A percentile compares a stretch with the other conserved stretches of the same genome.
Conservation (phyloP, 2,329 filamentous ascomycete species). For the Monosporascus ibericus region DNA sequence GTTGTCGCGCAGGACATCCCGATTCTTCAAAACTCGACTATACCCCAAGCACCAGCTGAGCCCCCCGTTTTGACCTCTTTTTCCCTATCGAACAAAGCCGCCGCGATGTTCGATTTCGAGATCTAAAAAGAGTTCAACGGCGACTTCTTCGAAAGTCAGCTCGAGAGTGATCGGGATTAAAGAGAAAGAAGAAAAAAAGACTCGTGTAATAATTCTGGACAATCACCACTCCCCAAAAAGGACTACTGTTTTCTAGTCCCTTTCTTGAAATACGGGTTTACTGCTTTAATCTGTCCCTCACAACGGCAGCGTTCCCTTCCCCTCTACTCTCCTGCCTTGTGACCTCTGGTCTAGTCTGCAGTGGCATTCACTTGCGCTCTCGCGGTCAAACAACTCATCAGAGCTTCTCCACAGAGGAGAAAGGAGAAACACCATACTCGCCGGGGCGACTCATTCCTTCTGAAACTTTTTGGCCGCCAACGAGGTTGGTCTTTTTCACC, state of each 20-base stretch:
- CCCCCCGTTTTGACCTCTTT: slow-evolving; percentile 31
- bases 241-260: neutral
- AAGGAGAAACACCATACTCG: slow-evolving; percentile 11
- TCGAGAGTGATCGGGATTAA: slow-evolving; percentile 25
- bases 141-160: slow-evolving; percentile 48
- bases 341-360: slow-evolving; percentile 25
- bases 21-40: slow-evolving; percentile 28
- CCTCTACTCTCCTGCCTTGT: slow-evolving; percentile 11
- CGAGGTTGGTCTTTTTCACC: neutral
- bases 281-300: slow-evolving; percentile 1
- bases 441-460: neutral
- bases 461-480: slow-evolving; percentile 8
- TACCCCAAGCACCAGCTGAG: slow-evolving; percentile 24
- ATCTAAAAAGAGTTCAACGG: slow-evolving; percentile 45
- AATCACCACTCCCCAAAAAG: slow-evolving; percentile 9
- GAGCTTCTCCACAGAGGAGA: slow-evolving; percentile 1
- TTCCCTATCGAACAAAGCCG: slow-evolving; percentile 43
- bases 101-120: slow-evolving; percentile 48
- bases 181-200: slow-evolving; percentile 8
- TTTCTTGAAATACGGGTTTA: slow-evolving; percentile 15
- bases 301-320: slow-evolving; percentile 7
- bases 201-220: slow-evolving; percentile 1
- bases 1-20: neutral
- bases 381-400: slow-evolving; percentile 22
- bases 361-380: slow-evolving; percentile 49